Conservation (phyloP, 139 green algal species). For the Spirogloea muscicola region DNA sequence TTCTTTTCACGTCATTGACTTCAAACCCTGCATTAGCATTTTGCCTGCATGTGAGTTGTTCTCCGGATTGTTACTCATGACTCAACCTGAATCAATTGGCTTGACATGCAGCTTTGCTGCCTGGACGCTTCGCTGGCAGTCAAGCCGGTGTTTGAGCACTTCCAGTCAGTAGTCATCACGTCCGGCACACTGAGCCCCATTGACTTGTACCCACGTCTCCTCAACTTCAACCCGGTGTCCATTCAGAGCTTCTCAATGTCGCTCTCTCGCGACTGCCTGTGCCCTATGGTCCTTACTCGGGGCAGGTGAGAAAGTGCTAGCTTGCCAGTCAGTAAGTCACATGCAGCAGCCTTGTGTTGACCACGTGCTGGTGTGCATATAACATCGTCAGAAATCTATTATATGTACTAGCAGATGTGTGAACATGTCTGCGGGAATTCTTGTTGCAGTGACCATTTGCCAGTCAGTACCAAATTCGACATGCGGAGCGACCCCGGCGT, state of each 20-base stretch:
- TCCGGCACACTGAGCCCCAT: conserved; percentile 93
- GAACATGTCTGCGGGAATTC: too few species aligned
- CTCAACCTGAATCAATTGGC: too few species aligned
- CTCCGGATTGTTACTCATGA: too few species aligned
- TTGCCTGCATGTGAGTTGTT: too few species aligned
- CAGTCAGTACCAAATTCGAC: conserved; percentile 89
- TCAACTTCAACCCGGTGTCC: conserved; percentile 91
- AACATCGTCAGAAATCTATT: too few species aligned
- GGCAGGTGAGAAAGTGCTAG: too few species aligned
- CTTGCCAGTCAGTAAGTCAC: too few species aligned
- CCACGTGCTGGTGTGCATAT: too few species aligned
- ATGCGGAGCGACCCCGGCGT: conserved; percentile 59
- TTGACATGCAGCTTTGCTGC: conserved; percentile 85
- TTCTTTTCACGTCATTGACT: too few species aligned
- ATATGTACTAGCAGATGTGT: too few species aligned
- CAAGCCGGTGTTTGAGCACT: conserved; percentile 87
- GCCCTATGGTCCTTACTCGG: conserved; percentile 91
- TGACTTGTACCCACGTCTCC: conserved; percentile 91
- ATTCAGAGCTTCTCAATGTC: conserved; percentile 86
- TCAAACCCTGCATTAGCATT: too few species aligned
- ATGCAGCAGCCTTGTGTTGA: too few species aligned
- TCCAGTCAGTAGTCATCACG: conserved; percentile 93
- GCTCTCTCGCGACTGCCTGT: conserved; percentile 91
- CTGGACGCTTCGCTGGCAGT: conserved; percentile 95
- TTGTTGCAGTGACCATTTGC: conserved; percentile 81